phyloP scores from a whole-genome alignment of 2,329 filamentous ascomycete genomes.

The Helotiales sp. region DNA sequence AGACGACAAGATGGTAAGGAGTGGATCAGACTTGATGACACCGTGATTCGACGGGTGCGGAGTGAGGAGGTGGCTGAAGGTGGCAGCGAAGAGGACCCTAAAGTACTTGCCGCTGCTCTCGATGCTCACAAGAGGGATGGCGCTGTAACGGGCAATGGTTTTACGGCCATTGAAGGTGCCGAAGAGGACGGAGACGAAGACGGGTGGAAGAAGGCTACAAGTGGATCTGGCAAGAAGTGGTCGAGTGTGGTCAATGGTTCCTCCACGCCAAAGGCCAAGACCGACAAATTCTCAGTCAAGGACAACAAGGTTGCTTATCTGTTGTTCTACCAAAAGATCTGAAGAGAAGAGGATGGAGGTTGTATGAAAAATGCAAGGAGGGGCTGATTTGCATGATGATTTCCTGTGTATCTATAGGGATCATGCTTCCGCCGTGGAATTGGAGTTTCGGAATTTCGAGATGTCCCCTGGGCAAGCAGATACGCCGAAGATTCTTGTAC shows the following conservation, averaged over 20 bases:
- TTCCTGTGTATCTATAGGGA: neutral
- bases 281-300: conserved; percentile 62
- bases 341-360: conserved; percentile 10
- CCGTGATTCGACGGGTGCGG: conserved; percentile 78
- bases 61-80: conserved; percentile 87
- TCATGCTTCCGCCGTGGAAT: neutral
- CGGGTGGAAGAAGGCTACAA: conserved; percentile 87
- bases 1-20: conserved; percentile 90
- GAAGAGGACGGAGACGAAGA: conserved; percentile 69
- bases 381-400: neutral
- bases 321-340: conserved; percentile 76
- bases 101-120: conserved; percentile 63
- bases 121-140: conserved; percentile 64
- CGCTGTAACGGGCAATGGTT: conserved; percentile 65
- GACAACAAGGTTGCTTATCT: conserved; percentile 98
- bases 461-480: neutral
- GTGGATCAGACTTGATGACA: conserved; percentile 97
- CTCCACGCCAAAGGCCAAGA: conserved; percentile 58
- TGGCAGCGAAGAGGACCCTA: conserved; percentile 77
- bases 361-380: neutral
- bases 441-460: neutral
- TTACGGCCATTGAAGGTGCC: conserved; percentile 61
- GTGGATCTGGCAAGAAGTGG: conserved; percentile 67
- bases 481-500: neutral
- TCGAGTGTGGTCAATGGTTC: conserved; percentile 67